Base-by-base conservation (phyloP, 768 basidiomycete genomes). In the Cyathus striatus region DNA sequence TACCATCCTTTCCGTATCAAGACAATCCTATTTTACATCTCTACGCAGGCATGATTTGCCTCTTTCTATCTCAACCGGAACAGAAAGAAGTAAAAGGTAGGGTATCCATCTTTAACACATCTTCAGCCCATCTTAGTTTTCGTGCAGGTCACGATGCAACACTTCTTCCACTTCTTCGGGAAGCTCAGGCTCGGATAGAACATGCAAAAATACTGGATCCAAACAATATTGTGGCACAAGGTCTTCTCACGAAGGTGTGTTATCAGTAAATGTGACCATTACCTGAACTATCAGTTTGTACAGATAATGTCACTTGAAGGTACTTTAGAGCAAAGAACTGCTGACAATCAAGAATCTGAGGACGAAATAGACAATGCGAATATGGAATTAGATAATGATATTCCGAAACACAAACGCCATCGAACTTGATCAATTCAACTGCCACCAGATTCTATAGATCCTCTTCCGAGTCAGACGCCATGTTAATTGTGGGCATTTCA, bases 1-100 rank as follows among this genome's bases (percentile, higher is more conserved):
- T 95, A 4, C 88, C 90, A 1, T 86, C 89, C 2, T 85, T 87
- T 57, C 93, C 93, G 2, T 95, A 83, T 65, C 83, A 83, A 55
- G 86, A 90, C 50, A 88, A 90, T 49, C 75, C 85, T 1, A 64
- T 81, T 5, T 68, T 95, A 22, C 89, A 95, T 53, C 69, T 81
- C 13, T 93, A 94, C 48, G 90, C 92, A 2, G 92, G 89, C 1
- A 62, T 94, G 41, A 64, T 89, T 10, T 76, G 73, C 21, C 64
- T 92, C 18, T 78, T 84, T 51, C 61, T 79, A n/a, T 73, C 78
- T 9, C 80, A 79, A 48, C 61, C 60, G 1, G n/a, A n/a, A n/a
- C n/a, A n/a, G n/a, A n/a, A n/a, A n/a, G n/a, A n/a, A n/a, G n/a
- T n/a, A n/a, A n/a, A n/a, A n/a, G n/a, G n/a, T n/a, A n/a, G n/a